Percentiles rank a stretch among this genome's conserved stretches.
Evolutionary conservation across 2,329 filamentous ascomycete genomes (phyloP).

Genomic region (Didymellaceae sp.): DNA sequence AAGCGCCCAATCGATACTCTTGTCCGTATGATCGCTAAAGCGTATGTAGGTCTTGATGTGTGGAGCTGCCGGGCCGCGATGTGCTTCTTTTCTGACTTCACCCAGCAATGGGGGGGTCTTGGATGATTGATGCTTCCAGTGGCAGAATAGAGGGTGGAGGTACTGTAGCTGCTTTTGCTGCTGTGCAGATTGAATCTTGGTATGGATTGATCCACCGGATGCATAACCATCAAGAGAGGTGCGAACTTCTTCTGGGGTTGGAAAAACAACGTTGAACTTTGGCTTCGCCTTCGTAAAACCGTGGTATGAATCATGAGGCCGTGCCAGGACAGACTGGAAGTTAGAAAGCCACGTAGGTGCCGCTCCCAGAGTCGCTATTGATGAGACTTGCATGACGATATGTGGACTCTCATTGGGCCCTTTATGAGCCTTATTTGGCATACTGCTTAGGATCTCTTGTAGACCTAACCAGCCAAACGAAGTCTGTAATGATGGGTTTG

Average conservation of each 20-base stretch:
- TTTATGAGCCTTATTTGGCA: conserved; percentile 50
- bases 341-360: conserved; percentile 75
- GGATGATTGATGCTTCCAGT: conserved; percentile 65
- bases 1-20: conserved; percentile 79
- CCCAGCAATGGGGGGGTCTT: not conserved
- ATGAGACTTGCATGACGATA: conserved; percentile 73
- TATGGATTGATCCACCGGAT: conserved; percentile 82
- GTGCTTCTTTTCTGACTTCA: conserved; percentile 24
- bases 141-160: conserved; percentile 71
- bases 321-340: conserved; percentile 50
- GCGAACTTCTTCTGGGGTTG: conserved; percentile 79
- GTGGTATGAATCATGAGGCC: not conserved
- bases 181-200: conserved; percentile 72
- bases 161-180: conserved; percentile 78
- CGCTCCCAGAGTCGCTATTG: conserved; percentile 77
- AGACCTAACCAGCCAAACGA: conserved; percentile 80
- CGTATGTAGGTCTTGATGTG: conserved; percentile 91
- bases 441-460: conserved; percentile 62
- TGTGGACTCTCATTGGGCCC: conserved; percentile 27
- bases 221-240: conserved; percentile 77
- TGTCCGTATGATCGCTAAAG: conserved; percentile 54
- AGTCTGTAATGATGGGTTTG: conserved; percentile 57
- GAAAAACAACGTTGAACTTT: conserved; percentile 76
- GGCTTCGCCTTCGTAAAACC: conserved; percentile 37
- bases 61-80: conserved; percentile 70